A percentile compares a stretch with the other conserved stretches of the same genome.
Conservation (phyloP, 2,329 filamentous ascomycete genomes). For the Didymella glomerata region DNA sequence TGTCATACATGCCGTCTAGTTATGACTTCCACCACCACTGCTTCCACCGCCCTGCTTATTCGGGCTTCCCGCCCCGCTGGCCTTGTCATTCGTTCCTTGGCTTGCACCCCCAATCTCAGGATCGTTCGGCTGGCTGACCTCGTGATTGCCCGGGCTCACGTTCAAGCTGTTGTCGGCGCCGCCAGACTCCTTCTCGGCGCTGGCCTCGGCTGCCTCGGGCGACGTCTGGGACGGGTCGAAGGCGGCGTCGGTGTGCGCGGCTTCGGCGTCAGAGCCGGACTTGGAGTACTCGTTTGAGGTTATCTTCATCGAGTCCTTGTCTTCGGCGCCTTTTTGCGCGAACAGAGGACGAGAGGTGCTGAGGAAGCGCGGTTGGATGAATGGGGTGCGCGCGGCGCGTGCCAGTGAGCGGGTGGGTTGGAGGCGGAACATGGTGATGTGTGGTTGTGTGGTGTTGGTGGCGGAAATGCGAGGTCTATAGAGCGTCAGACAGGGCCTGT, state of each 20-base stretch:
- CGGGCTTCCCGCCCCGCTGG: slow-evolving; percentile 49
- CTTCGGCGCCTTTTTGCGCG: slow-evolving; percentile 55
- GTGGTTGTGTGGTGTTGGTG: background rate
- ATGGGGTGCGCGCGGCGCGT: slow-evolving; percentile 26
- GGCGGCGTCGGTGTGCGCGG: slow-evolving; percentile 66
- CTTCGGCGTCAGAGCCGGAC: slow-evolving; percentile 69
- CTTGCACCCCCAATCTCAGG: slow-evolving; percentile 50
- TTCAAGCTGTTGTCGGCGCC: slow-evolving; percentile 57
- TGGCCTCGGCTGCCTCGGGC: slow-evolving; percentile 67
- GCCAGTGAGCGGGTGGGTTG: slow-evolving; percentile 33
- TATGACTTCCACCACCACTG: slow-evolving; percentile 28
- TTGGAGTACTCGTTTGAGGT: slow-evolving; percentile 72
- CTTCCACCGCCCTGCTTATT: slow-evolving; percentile 49
- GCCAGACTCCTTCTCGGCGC: slow-evolving; percentile 48
- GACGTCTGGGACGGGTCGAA: slow-evolving; percentile 74
- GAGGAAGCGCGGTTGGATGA: slow-evolving; percentile 33
- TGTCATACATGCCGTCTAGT: background rate
- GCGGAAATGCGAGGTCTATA: background rate
- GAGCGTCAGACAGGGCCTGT: background rate
- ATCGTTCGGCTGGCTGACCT: slow-evolving; percentile 61
- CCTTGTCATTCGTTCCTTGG: slow-evolving; percentile 44
- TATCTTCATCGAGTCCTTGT: slow-evolving; percentile 69
- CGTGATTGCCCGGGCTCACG: slow-evolving; percentile 67
- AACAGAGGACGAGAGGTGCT: slow-evolving; percentile 33
- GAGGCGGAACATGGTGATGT: slow-evolving; percentile 37